These are phyloP conservation scores for Phaeosphaeriaceae sp. DNA, from an alignment of 2,329 filamentous ascomycete species.

Conservation along the genomic window DNA sequence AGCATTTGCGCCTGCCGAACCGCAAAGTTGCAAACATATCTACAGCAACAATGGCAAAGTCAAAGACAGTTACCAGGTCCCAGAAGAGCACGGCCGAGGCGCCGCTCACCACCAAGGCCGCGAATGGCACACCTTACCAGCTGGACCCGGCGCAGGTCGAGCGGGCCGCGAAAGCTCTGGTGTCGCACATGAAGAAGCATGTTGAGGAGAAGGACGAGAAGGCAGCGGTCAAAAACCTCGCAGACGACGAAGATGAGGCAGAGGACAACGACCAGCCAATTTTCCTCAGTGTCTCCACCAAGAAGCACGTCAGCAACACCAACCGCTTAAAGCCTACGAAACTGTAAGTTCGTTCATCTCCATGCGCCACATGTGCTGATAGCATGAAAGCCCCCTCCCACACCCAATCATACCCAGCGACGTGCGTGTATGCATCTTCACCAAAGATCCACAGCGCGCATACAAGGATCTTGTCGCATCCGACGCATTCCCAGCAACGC, in stretches of 20 bases:
- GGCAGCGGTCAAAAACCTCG: slow-evolving; percentile 61
- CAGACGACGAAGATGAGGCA: slow-evolving; percentile 54
- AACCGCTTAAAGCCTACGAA: slow-evolving; percentile 83
- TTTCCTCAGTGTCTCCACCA: slow-evolving; percentile 69
- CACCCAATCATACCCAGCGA: slow-evolving; percentile 73
- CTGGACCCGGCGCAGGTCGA: slow-evolving; percentile 60
- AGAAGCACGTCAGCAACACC: slow-evolving; percentile 74
- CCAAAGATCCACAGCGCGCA: slow-evolving; percentile 78
- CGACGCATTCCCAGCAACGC: slow-evolving; percentile 62
- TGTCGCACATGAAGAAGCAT: slow-evolving; percentile 63
- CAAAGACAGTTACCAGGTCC: slow-evolving; percentile 34
- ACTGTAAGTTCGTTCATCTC: slow-evolving; percentile 56
- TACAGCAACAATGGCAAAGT: slow-evolving; percentile 40
- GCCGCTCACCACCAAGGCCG: slow-evolving; percentile 45
- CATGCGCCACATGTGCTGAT: slow-evolving; percentile 14
- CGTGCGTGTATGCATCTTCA: slow-evolving; percentile 83
- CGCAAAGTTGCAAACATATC: background rate
- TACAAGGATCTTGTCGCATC: slow-evolving; percentile 89
- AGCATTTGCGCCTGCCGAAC: slow-evolving; percentile 11
- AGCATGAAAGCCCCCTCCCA: slow-evolving; percentile 62
- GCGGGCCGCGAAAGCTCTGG: slow-evolving; percentile 65
- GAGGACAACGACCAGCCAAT: slow-evolving; percentile 60
- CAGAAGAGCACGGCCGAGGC: slow-evolving; percentile 37
- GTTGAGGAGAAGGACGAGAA: slow-evolving; percentile 56
- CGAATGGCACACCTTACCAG: slow-evolving; percentile 50